phyloP scores from a whole-genome alignment of 1,284 basidiomycete genomes.

The Heterobasidion occidentale region DNA sequence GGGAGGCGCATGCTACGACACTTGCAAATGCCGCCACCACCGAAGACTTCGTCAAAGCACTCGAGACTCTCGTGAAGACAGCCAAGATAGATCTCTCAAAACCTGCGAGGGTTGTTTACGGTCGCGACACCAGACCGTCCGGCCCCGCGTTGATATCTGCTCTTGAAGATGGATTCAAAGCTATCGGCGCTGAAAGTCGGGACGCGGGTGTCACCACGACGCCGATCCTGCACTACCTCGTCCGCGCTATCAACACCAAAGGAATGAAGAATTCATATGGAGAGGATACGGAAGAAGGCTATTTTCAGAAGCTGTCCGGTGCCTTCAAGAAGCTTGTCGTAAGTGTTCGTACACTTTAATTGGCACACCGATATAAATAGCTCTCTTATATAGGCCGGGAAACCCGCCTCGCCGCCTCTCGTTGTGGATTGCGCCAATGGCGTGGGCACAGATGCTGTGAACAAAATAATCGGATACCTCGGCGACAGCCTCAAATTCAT shows the following conservation, averaged over 20 bases:
- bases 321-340: conserved; percentile 89
- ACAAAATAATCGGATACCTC: conserved; percentile 49
- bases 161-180: conserved; percentile 77
- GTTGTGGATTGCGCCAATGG: conserved; percentile 97
- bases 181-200: conserved; percentile 57
- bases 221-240: conserved; percentile 94
- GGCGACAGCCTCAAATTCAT: conserved; percentile 47
- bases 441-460: conserved; percentile 76
- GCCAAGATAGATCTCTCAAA: conserved; percentile 75
- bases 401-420: conserved; percentile 53
- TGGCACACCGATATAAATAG: conserved; percentile 6
- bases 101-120: conserved; percentile 83
- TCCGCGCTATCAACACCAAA: conserved; percentile 84
- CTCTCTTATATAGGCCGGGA: conserved; percentile 42
- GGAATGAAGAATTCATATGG: conserved; percentile 75
- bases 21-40: conserved; percentile 84
- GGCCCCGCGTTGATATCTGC: conserved; percentile 78
- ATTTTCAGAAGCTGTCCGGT: conserved; percentile 78
- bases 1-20: conserved; percentile 86
- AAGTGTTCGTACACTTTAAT: conserved; percentile 22
- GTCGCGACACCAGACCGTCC: conserved; percentile 89
- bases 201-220: conserved; percentile 87
- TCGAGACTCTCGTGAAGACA: conserved; percentile 58
- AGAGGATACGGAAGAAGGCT: conserved; percentile 79
- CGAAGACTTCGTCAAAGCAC: conserved; percentile 61